Evolutionary conservation across 1,284 basidiomycete genomes (phyloP).

Genomic region (Rhodotorula sp.): DNA sequence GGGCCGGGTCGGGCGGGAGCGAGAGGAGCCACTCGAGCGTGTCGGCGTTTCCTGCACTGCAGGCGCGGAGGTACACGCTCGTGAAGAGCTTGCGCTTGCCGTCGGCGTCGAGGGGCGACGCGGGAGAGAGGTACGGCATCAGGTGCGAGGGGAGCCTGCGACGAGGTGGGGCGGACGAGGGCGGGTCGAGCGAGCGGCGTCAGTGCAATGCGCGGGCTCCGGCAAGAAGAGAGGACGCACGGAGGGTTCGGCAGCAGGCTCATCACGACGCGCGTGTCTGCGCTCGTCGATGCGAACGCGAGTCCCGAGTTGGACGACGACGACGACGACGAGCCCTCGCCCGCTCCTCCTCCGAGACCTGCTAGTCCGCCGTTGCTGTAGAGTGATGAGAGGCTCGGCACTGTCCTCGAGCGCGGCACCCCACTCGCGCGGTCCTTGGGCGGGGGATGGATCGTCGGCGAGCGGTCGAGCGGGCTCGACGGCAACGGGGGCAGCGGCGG

Average conservation of each 20-base stretch:
- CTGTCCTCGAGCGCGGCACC: background rate
- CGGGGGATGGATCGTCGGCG: background rate
- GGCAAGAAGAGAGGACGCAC: constrained; percentile 2
- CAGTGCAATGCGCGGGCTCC: background rate
- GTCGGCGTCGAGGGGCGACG: constrained; percentile 18
- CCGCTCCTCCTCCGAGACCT: background rate
- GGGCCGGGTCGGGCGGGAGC: constrained; percentile 27
- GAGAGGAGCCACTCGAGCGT: constrained; percentile 46
- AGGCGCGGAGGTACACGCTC: constrained; percentile 35
- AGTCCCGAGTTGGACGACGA: background rate
- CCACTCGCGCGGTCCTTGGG: background rate
- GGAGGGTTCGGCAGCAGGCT: constrained; percentile 22
- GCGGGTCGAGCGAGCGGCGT: background rate
- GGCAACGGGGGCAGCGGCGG: background rate
- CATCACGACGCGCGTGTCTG: constrained; percentile 11
- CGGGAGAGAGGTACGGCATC: constrained; percentile 29
- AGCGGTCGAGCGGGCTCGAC: background rate
- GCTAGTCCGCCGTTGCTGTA: background rate
- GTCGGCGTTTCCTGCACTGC: constrained; percentile 42
- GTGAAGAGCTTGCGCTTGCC: constrained; percentile 42
- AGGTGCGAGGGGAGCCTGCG: constrained; percentile 30
- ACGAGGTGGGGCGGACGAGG: background rate
- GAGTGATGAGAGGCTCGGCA: no score
- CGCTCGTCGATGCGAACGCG: background rate
- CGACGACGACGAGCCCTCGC: background rate